A percentile compares a stretch with the other conserved stretches of the same genome.
Evolutionary conservation across 2,329 filamentous ascomycete genomes (phyloP).

Genomic region (Lasiodiplodia citricola): DNA sequence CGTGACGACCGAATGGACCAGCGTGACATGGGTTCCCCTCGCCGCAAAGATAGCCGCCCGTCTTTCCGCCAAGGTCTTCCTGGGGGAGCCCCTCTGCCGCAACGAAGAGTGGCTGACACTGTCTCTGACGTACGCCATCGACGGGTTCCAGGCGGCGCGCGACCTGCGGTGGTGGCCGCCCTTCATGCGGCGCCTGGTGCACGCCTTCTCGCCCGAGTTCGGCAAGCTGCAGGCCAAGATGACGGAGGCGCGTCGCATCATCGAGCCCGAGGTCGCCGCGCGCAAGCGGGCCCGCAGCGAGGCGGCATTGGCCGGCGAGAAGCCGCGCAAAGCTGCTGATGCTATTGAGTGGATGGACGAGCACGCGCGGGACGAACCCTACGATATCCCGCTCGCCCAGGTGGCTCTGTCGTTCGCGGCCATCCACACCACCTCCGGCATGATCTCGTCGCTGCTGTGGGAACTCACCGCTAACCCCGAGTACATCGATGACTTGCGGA

Average conservation of each 20-base stretch:
- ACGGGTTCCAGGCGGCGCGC: slow-evolving; percentile 41
- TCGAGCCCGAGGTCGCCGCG: slow-evolving; percentile 41
- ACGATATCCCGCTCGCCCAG: slow-evolving; percentile 28
- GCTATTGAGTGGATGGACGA: slow-evolving; percentile 30
- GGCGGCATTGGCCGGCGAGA: slow-evolving; percentile 29
- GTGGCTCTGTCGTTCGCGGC: slow-evolving; percentile 29
- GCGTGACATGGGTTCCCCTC: slow-evolving; percentile 39
- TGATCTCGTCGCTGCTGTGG: slow-evolving; percentile 8
- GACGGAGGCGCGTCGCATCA: slow-evolving; percentile 32
- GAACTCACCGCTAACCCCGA: background rate
- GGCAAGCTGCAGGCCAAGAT: slow-evolving; percentile 32
- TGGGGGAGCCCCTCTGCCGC: slow-evolving; percentile 44
- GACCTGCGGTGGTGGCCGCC: slow-evolving; percentile 43
- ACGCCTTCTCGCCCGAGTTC: slow-evolving; percentile 29
- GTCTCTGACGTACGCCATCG: slow-evolving; percentile 42
- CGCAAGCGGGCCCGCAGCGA: slow-evolving; percentile 31
- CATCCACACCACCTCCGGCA: slow-evolving; percentile 29
- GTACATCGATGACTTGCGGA: slow-evolving; percentile 7
- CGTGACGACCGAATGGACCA: slow-evolving; percentile 15
- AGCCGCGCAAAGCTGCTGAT: slow-evolving; percentile 25
- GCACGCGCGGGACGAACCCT: slow-evolving; percentile 28
- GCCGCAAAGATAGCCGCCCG: slow-evolving; percentile 48
- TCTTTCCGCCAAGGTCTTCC: slow-evolving; percentile 38
- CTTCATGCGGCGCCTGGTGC: slow-evolving; percentile 37
- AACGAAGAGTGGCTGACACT: slow-evolving; percentile 48